Evolutionary conservation across 2,329 filamentous ascomycete species (phyloP), one percentile per base, ranked within the genome.

Genomic region (Cryphonectria parasitica): DNA sequence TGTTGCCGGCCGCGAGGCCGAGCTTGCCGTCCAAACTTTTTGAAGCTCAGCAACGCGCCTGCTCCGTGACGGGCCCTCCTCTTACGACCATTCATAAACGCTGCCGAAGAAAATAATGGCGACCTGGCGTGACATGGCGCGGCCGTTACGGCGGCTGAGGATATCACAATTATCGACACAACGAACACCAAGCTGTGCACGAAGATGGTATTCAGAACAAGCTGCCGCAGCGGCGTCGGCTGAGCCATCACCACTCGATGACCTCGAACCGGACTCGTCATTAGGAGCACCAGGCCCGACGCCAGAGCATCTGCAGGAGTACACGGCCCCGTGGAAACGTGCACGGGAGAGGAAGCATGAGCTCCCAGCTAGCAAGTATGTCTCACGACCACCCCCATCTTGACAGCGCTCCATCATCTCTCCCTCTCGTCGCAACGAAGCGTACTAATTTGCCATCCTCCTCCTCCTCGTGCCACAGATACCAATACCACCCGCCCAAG

Each of bases 401-500:
- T 17, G 3, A n/a, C 49, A 11, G 28, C 28, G 45, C 64, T 52
- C 22, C n/a, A 22, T 25, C 34, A 22, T 8, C 5, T 7, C 60
- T 62, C 34, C 58, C 22, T 5, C 19, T 28, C 22, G 43, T 25
- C 45, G 56, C 56, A 28, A 41, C 19, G 5, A 39, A 25, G 3
- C 22, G 15, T 64, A 34, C 72, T 73, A 60, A 76, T 64, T 52
- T 10, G 8, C 31, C 8, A 67, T 41, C 58, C 61, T 56, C 62
- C 80, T 10, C 67, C 43, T 58, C 61, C 52, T 63, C 81, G 82
- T 72, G 25, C n/a, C 25, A 39, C 73, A 97, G 95, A 87, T 99
- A 98, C 84, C 93, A 97, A 82, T 98, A 92, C 82, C 94, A 95
- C 74, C 91, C 95, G 66, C 96, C 96, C 74, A 96, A 95, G 83